Base-by-base conservation (phyloP, 768 basidiomycete genomes). In the Cubamyces sp. region DNA sequence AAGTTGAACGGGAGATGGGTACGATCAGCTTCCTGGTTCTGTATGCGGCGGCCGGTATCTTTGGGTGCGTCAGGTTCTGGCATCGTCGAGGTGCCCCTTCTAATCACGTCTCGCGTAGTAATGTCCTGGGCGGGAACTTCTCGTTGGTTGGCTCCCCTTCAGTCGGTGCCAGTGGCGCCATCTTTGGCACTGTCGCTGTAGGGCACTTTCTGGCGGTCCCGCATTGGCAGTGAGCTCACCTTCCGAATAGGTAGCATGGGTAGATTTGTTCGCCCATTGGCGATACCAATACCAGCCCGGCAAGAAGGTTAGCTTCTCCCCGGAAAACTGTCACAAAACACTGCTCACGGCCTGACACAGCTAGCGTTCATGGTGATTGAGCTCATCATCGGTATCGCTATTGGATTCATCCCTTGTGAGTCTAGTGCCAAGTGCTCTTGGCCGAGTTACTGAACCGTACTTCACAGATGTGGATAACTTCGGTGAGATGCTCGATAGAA, bases 201-300 rank as follows among this genome's bases (percentile, higher is more conserved):
- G 60, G 83, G 11, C 11, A 6, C 3, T 8, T 64, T 15, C 19
- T 43, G 19, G 2, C 4, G 21, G 19, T 21, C 18, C 23, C 45
- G 18, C 16, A 14, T 15, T 21, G 18, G 30, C 39, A 5, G 4
- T n/a, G 21, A 18, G 23, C 25, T 25, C 18, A 51, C 19, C 15
- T 7, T n/a, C 11, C 45, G 7, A 12, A 49, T 25, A 86, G 86
- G 84, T 90, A 25, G 87, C 87, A 25, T 92, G 92, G 88, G 87
- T 96, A 8, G 96, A 96, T 71, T 78, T 98, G 15, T 80, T 94
- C 42, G 87, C 94, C 3, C 96, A 98, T 70, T 98, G 96, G 96
- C 83, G 84, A 68, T 90, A 94, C 69, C 87, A 94, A 55, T 87
- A 91, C 70, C 82, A 86, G 60, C 97, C 96, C 11, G 85, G 83